Evolutionary conservation across 225 moss, liverwort and hornwort genomes (phyloP), one percentile per base, ranked within the genome.

Genomic region (Rhytidiadelphus loreus): DNA sequence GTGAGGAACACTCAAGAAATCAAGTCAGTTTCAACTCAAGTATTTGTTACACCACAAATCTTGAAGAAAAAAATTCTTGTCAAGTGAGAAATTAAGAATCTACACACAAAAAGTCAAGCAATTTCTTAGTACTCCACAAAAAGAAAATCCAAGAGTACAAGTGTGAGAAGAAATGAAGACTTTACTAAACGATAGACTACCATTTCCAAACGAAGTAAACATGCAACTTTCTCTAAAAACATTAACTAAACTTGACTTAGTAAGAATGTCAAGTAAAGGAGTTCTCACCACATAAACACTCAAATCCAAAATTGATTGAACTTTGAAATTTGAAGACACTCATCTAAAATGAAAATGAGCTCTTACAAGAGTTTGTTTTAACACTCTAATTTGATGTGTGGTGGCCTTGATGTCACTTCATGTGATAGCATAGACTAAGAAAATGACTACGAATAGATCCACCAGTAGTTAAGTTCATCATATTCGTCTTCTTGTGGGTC

Each of bases 341-440:
- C 37, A 11, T 66, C 3, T 3, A 66, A 37, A 37, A 37, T 3
- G 20, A 66, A 66, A 3, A 66, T 66, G 33, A 37, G 0, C 0
- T 66, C 6, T 12, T 2, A 20, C 5, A 21, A 66, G 21, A 32
- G 11, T 9, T 9, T 37, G 21, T 6, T 11, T 66, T 66, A 37
- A 66, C 1, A 37, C 2, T 66, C 21, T 37, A 20, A 37, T 66
- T 66, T 1, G 2, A 66, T 2, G 1, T 11, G 3, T 2, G 6
- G 66, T 20, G 37, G 66, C 16, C 37, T 0, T 2, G 0, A 64
- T 33, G 32, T 5, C 9, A 64, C 33, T 33, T 64, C 9, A 17
- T 2, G 3, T 33, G 17, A 66, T 2, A 37, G 0, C 1, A 41
- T n/a, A n/a, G 20, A 43, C 0, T 25, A 70, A 1, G 2, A 41